A percentile compares a stretch with the other conserved stretches of the same genome.
phyloP scores from a whole-genome alignment of 1,139 yeast genomes.

The Citeromyces hawaiiensis region DNA sequence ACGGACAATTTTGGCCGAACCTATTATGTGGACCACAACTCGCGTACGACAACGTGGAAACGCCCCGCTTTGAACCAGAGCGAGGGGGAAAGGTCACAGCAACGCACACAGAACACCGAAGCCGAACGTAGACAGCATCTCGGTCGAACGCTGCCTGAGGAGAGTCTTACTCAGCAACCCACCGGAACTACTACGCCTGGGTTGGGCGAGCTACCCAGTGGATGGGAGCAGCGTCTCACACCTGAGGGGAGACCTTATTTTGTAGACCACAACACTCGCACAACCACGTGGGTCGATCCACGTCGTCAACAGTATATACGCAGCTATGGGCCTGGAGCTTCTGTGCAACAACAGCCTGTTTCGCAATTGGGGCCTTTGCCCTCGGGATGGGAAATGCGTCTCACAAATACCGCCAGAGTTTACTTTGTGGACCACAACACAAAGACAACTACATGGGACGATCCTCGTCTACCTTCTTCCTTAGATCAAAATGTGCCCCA shows the following conservation, averaged over 20 bases:
- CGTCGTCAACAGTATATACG: constrained; percentile 97
- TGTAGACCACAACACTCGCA: constrained; percentile 96
- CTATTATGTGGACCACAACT: constrained; percentile 94
- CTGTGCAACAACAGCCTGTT: constrained; percentile 97
- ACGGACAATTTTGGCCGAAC: constrained; percentile 96
- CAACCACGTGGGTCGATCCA: constrained; percentile 99
- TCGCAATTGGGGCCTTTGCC: constrained; percentile 97
- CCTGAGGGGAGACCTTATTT: constrained; percentile 97
- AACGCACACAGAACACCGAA: constrained; percentile 54
- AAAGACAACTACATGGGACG: constrained; percentile 99
- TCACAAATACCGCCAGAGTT: constrained; percentile 95
- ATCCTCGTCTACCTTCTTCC: constrained; percentile 94
- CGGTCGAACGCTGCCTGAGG: constrained; percentile 83
- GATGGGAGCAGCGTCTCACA: constrained; percentile 98
- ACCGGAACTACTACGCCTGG: constrained; percentile 94
- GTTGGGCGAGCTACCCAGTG: constrained; percentile 91
- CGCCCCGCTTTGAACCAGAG: constrained; percentile 74
- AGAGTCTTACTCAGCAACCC: constrained; percentile 60
- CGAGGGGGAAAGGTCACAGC: constrained; percentile 52
- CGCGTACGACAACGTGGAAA: constrained; percentile 97
- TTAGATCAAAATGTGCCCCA: constrained; percentile 98
- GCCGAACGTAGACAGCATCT: constrained; percentile 86
- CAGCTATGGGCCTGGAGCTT: constrained; percentile 75
- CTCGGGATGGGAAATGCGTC: constrained; percentile 99
- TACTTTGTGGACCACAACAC: constrained; percentile 98